phyloP scores from a whole-genome alignment of 1,284 basidiomycete genomes.

The Rhodotorula sp. region DNA sequence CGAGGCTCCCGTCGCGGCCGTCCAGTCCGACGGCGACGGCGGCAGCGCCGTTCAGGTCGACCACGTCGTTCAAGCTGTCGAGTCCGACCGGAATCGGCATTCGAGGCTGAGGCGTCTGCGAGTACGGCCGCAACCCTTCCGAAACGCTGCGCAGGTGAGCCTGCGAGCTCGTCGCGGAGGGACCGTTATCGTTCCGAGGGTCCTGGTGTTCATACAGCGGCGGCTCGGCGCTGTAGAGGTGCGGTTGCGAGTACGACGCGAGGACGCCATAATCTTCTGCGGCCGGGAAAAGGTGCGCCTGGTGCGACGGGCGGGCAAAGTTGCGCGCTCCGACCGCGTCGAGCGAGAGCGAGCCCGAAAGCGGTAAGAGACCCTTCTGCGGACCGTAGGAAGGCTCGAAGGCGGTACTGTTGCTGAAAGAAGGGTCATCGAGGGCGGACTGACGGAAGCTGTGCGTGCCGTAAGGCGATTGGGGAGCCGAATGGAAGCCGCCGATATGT shows the following conservation, averaged over 20 bases:
- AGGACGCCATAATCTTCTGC: conserved; percentile 25
- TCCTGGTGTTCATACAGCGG: not conserved
- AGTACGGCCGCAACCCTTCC: not conserved
- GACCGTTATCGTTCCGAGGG: not conserved
- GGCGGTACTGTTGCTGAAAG: not conserved
- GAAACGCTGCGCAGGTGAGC: not conserved
- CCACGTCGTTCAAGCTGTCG: not conserved
- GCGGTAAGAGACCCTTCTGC: not conserved
- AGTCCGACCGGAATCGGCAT: not conserved
- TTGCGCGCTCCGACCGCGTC: not conserved
- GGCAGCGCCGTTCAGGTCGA: too few relatives aligned
- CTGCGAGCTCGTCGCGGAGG: not conserved
- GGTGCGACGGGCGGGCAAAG: not conserved
- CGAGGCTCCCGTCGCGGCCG: too few relatives aligned
- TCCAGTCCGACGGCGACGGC: too few relatives aligned
- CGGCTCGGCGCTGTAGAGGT: not conserved
- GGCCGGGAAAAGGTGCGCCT: conserved; percentile 19
- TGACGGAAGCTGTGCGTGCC: not conserved
- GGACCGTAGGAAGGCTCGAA: not conserved
- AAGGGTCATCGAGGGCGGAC: too few relatives aligned
- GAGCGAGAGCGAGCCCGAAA: not conserved
- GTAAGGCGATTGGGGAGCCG: not conserved
- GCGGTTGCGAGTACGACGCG: conserved; percentile 1
- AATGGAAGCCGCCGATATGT: not conserved
- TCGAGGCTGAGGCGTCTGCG: not conserved